Percentiles rank a stretch among this genome's conserved stretches.
Evolutionary conservation across 2,329 filamentous ascomycete species (phyloP).

Genomic region (Verticillium zaregamsianum): DNA sequence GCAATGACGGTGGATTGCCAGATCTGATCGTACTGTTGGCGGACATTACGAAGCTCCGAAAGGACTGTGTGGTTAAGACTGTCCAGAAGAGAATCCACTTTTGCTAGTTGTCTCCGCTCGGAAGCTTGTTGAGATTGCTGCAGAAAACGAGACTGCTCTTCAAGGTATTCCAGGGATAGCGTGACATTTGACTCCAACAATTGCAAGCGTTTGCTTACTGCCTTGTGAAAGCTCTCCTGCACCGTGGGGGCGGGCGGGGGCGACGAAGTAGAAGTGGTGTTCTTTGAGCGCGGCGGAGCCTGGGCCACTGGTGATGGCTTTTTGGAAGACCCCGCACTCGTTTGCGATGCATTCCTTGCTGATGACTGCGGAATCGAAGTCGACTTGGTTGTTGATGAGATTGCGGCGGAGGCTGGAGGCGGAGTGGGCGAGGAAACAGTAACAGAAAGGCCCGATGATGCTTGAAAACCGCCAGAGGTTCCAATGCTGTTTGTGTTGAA

Average conservation of each 20-base stretch:
- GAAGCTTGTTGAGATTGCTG: slow-evolving; percentile 82
- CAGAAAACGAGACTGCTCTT: slow-evolving; percentile 88
- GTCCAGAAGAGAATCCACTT: slow-evolving; percentile 76
- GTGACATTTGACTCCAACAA: slow-evolving; percentile 91
- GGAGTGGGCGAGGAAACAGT: not conserved
- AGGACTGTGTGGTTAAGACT: slow-evolving; percentile 85
- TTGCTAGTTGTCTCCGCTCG: slow-evolving; percentile 82
- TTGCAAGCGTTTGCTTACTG: slow-evolving; percentile 86
- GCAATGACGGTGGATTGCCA: slow-evolving; percentile 96
- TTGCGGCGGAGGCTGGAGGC: not conserved
- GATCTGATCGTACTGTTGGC: slow-evolving; percentile 88
- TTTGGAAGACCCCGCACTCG: not conserved
- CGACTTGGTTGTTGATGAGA: not conserved
- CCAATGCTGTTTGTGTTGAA: not conserved
- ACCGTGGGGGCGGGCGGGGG: slow-evolving; percentile 69
- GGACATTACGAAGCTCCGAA: slow-evolving; percentile 70
- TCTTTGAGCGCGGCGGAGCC: slow-evolving; percentile 5
- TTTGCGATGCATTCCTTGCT: not conserved
- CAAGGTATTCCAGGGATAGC: slow-evolving; percentile 89
- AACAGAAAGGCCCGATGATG: not conserved
- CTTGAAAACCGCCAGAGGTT: not conserved
- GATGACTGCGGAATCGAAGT: not conserved
- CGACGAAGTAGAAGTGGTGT: slow-evolving; percentile 34
- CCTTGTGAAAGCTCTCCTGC: slow-evolving; percentile 97
- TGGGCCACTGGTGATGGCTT: not conserved